These are phyloP conservation scores for Pueraria montana DNA, from an alignment of 306 rosid genomes.

Conservation along the genomic window DNA sequence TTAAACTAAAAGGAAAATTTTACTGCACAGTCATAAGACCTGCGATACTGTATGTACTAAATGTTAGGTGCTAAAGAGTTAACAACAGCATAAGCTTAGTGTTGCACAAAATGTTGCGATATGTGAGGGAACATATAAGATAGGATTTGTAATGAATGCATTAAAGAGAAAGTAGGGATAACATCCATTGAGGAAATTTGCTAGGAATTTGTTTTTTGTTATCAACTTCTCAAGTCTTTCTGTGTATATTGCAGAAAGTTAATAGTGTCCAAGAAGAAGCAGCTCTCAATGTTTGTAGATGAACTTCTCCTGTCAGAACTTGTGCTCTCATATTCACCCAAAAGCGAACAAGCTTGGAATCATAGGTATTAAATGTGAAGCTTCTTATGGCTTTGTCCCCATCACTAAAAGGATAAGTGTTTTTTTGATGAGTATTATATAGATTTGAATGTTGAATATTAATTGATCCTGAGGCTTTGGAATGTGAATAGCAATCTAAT, in stretches of 20 bases:
- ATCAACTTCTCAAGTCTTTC: constrained; percentile 7
- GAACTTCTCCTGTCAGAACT: constrained; percentile 80
- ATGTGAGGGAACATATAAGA: neutral
- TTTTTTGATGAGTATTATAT: constrained; percentile 28
- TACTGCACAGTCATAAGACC: neutral
- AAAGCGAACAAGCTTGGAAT: constrained; percentile 92
- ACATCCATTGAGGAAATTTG: neutral
- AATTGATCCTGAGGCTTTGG: constrained; percentile 37
- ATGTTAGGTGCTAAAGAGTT: neutral
- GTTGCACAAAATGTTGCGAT: neutral
- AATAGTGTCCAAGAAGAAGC: constrained; percentile 62
- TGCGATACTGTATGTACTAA: neutral
- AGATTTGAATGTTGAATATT: constrained; percentile 19
- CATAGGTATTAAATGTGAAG: constrained; percentile 68
- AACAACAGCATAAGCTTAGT: neutral
- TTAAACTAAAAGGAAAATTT: neutral
- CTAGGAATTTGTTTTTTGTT: constrained; percentile 30
- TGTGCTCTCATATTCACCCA: constrained; percentile 84
- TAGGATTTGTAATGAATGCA: neutral
- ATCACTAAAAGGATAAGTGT: constrained; percentile 35
- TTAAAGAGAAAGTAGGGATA: neutral
- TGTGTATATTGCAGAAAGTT: constrained; percentile 64
- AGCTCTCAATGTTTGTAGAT: constrained; percentile 54
- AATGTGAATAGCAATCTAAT: constrained; percentile 41
- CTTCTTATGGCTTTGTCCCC: constrained; percentile 22